These are phyloP conservation scores for Raddia guianensis DNA, from an alignment of 176 grass and related monocot genomes.

Conservation along the genomic window DNA sequence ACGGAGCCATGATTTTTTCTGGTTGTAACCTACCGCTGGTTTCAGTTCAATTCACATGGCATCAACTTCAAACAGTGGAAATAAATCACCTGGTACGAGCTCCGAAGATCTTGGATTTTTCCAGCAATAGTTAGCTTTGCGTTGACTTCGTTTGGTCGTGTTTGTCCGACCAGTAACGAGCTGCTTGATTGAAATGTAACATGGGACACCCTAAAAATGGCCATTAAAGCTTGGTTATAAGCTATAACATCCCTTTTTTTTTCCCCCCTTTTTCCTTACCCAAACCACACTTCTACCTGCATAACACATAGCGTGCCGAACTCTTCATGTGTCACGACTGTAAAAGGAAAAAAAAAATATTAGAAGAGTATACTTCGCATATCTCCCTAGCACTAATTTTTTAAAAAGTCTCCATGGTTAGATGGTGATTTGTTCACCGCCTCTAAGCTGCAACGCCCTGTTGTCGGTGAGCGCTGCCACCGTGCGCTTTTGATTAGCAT, in stretches of 20 bases:
- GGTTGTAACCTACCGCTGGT: too few species aligned
- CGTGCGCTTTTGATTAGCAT: not conserved
- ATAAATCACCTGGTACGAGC: not conserved
- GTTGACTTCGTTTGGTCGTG: not conserved
- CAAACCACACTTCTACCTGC: not conserved
- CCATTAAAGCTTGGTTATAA: not conserved
- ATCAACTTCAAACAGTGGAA: not conserved
- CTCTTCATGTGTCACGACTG: not conserved
- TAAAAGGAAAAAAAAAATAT: not conserved
- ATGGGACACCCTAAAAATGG: not conserved
- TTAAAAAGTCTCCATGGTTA: not conserved
- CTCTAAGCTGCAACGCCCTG: not conserved
- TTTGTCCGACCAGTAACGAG: not conserved
- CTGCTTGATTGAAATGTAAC: not conserved
- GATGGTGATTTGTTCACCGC: conserved; percentile 38
- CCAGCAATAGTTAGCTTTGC: not conserved
- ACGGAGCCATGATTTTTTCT: too few species aligned
- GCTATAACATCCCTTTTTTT: not conserved
- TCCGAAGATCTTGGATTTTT: not conserved
- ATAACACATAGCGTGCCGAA: not conserved
- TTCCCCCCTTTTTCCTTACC: too few species aligned
- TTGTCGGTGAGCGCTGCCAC: not conserved
- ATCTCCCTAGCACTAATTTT: not conserved
- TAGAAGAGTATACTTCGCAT: not conserved
- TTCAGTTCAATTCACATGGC: not conserved